Percentiles rank a stretch among this genome's conserved stretches.
phyloP scores from a whole-genome alignment of 2,329 filamentous ascomycete genomes.

The Madurella mycetomatis region DNA sequence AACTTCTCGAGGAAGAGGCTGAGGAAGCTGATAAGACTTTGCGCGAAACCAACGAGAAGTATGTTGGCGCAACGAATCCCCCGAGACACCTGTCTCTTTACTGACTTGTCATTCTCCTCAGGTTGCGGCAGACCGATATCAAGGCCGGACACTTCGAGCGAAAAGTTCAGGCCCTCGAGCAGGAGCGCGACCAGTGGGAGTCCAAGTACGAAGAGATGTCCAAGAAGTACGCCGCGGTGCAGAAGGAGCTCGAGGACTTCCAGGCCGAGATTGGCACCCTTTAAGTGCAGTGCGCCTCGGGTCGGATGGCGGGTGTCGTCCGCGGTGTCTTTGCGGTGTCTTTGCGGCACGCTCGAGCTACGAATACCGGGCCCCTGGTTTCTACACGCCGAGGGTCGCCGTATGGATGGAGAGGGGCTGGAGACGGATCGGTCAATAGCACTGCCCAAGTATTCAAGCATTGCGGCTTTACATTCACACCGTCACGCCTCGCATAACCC shows the following conservation, averaged over 20 bases:
- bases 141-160: conserved; percentile 99
- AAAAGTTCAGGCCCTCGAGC: conserved; percentile 95
- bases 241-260: conserved; percentile 91
- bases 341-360: conserved; percentile 15
- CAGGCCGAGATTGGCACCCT: conserved; percentile 91
- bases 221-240: conserved; percentile 76
- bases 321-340: conserved; percentile 9
- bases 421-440: conserved; percentile 13
- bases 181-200: conserved; percentile 91
- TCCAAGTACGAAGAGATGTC: conserved; percentile 96
- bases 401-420: conserved; percentile 10
- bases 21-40: conserved; percentile 95
- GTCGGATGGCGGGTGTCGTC: conserved; percentile 7
- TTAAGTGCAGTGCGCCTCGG: conserved; percentile 43
- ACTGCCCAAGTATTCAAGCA: conserved; percentile 16
- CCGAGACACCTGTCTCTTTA: conserved; percentile 14
- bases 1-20: conserved; percentile 96
- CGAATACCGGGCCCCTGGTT: conserved; percentile 16
- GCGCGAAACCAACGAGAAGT: conserved; percentile 98
- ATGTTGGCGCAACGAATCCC: conserved; percentile 38
- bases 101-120: conserved; percentile 37
- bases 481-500: conserved; percentile 6
- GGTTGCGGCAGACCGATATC: conserved; percentile 97
- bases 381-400: conserved; percentile 5
- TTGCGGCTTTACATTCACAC: conserved; percentile 16